phyloP scores from a whole-genome alignment of 495 filamentous ascomycete genomes.

The Margaritispora aquatica region DNA sequence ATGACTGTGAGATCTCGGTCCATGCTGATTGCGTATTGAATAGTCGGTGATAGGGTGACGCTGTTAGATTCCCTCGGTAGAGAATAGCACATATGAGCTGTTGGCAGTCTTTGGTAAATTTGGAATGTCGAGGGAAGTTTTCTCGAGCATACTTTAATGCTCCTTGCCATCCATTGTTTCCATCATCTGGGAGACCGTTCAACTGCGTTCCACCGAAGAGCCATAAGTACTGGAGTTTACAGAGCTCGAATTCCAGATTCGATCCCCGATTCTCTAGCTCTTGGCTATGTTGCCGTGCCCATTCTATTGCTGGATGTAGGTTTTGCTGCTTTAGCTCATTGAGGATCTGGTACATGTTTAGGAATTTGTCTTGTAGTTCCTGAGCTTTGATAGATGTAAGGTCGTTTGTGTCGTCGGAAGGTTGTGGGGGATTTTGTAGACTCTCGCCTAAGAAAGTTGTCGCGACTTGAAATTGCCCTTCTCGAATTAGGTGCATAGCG shows the following conservation, averaged over 20 bases:
- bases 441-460: constrained; percentile 46
- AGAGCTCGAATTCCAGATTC: constrained; percentile 92
- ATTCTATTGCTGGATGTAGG: constrained; percentile 75
- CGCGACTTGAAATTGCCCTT: constrained; percentile 87
- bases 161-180: constrained; percentile 39
- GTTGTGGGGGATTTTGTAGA: constrained; percentile 13
- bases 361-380: constrained; percentile 69
- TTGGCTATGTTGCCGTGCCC: constrained; percentile 65
- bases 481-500: constrained; percentile 90
- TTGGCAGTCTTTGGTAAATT: constrained; percentile 70
- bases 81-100: constrained; percentile 72
- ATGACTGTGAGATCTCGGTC: constrained; percentile 72
- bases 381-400: constrained; percentile 15
- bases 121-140: constrained; percentile 57
- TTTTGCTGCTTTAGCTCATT: constrained; percentile 66
- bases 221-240: constrained; percentile 79
- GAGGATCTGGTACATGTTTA: constrained; percentile 85
- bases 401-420: constrained; percentile 1
- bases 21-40: constrained; percentile 73
- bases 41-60: constrained; percentile 66
- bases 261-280: constrained; percentile 76
- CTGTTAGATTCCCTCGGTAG: constrained; percentile 58
- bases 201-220: constrained; percentile 53
- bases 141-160: constrained; percentile 69
- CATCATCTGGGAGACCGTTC: constrained; percentile 39